Conservation (phyloP, 2,329 filamentous ascomycete species). For the Mycosphaerella arachidis region DNA sequence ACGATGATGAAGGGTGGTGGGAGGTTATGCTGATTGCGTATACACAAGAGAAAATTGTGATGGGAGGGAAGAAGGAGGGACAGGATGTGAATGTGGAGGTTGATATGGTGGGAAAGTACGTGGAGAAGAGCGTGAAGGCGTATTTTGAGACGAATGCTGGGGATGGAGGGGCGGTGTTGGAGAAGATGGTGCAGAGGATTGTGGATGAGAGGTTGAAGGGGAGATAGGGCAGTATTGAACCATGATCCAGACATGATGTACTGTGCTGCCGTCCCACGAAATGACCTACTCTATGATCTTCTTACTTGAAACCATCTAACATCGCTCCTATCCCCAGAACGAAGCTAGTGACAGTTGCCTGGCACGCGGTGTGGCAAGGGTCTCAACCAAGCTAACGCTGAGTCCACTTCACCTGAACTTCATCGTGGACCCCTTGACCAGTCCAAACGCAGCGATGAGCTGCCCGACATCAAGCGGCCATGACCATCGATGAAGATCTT, state of each 20-base stretch:
- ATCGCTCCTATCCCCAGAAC: neutral
- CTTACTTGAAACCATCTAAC: neutral
- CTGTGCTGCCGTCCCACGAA: neutral
- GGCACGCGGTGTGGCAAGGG: neutral
- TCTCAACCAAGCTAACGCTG: neutral
- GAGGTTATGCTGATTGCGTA: conserved; percentile 98
- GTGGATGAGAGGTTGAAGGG: conserved; percentile 62
- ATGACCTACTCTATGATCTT: neutral
- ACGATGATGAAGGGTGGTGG: conserved; percentile 79
- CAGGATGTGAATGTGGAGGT: conserved; percentile 90
- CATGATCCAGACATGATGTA: neutral
- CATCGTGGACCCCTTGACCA: neutral
- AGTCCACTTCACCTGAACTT: neutral
- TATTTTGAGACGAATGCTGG: conserved; percentile 62
- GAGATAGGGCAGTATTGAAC: conserved; percentile 2
- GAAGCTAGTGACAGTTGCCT: neutral
- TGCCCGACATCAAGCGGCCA: neutral
- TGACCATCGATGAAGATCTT: neutral
- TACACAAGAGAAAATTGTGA: conserved; percentile 86
- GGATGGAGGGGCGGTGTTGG: conserved; percentile 47
- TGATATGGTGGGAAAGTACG: conserved; percentile 80
- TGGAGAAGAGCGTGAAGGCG: conserved; percentile 81
- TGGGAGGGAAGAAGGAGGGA: conserved; percentile 70
- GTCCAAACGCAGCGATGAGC: neutral
- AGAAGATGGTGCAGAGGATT: conserved; percentile 58